Evolutionary conservation across 306 rosid species (phyloP), one percentile per base, ranked within the genome.

Genomic region (Hippophae tibetana): DNA sequence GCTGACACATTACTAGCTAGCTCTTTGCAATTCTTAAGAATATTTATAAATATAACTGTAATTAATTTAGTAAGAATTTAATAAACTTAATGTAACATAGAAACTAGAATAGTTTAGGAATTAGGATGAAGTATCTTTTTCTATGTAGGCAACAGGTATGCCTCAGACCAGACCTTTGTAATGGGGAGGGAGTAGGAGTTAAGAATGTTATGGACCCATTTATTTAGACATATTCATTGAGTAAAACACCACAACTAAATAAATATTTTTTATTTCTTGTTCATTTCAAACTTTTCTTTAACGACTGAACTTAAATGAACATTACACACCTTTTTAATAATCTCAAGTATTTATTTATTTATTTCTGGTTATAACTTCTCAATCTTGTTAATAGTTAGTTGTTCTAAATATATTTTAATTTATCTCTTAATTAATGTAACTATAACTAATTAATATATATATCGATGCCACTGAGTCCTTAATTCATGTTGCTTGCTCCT

Each of bases 191-290:
- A 92, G 95, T 87, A 79, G 67, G 84, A 81, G 66, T 65, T 67
- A 92, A 85, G 96, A 76, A 71, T 83, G 46, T 52, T 52, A 66
- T 72, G 84, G 87, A 61, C 95, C 96, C 89, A 74, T 81, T 79
- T 56, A 18, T 81, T 79, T 56, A 18, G 81, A 69, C 80, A 81
- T 75, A 81, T 75, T 78, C 76, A 40, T 26, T 80, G 95, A 86
- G 85, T 65, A 73, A 69, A 81, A 83, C 96, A 55, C 72, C 63
- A 25, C 86, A 92, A 78, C 98, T 82, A 75, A 42, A 82, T 40
- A 38, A n/a, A 56, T 62, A 42, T 49, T 18, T 18, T 18, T 18
- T 72, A 56, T 68, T 58, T 45, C 9, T 14, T 49, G 14, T 42
- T 25, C 38, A 70, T 54, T 52, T 6, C 26, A 42, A 42, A 13